Evolutionary conservation across 345 rosid species (phyloP), one percentile per base, ranked within the genome.

Genomic region (Camelina laxa): DNA sequence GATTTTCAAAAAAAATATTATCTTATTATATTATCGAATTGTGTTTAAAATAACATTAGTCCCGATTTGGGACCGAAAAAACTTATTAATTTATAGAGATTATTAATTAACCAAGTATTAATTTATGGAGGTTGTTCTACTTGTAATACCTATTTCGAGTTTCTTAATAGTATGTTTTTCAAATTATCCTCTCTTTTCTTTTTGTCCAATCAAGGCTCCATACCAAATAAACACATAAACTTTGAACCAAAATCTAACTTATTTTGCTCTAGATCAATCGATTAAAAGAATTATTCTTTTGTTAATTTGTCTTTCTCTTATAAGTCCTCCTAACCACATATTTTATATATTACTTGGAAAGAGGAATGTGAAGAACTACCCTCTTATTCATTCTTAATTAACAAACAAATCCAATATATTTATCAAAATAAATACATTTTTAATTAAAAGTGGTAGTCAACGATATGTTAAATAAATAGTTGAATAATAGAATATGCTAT

Each of bases 191-290:
- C 0, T 21, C 51, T 15, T 67, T 17, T 21, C n/a, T 15, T 22
- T 5, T 11, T 0, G 47, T 67, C 71, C 71, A 67, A 51, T 53
- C 15, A 66, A 50, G 14, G 36, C 20, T 44, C n/a, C 20, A 63
- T 9, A 33, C 36, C 14, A 22, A 62, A 22, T 19, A 42, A 24
- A 65, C n/a, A 12, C 3, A 65, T 30, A 16, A 44, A 9, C 7
- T 10, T 60, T 35, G 19, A 38, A 16, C 9, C n/a, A 49, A 7
- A 19, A 20, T 27, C 30, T 61, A 24, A 17, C 36, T 3, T 35
- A 35, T 35, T 35, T 35, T 35, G 10, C 39, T 35, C 8, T 9
- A 35, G 39, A 35, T 35, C 39, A 27, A 27, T 27, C 5, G 30
- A 27, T 27, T 5, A 27, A 27, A 27, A 27, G 30, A 3, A 27